Percentiles rank a stretch among this genome's conserved stretches.
phyloP scores from a whole-genome alignment of 495 filamentous ascomycete genomes.

The Bombardia bombarda region DNA sequence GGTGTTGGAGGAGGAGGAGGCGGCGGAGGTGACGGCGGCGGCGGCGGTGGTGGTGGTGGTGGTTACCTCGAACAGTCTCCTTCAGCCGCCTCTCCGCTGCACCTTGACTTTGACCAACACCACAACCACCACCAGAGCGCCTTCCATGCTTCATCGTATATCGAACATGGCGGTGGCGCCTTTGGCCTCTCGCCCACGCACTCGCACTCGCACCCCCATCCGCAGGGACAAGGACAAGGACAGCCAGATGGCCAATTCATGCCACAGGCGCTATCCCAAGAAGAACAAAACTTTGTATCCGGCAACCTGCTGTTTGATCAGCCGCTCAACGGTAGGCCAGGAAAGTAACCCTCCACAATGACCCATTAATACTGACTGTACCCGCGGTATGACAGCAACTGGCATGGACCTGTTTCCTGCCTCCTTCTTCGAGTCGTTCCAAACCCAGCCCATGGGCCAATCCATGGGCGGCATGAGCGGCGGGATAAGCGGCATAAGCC shows the following conservation, averaged over 20 bases:
- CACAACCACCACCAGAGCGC: constrained; percentile 2
- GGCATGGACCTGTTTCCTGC: not conserved
- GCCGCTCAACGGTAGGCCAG: not conserved
- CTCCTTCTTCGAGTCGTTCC: not conserved
- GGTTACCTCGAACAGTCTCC: constrained; percentile 15
- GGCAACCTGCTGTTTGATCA: constrained; percentile 1
- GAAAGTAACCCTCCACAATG: not conserved
- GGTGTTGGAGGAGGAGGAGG: no score
- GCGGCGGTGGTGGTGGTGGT: no score
- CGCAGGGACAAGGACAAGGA: no score
- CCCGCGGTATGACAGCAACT: no score
- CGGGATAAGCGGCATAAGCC: constrained; percentile 3
- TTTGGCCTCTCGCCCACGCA: not conserved
- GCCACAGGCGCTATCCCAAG: no score
- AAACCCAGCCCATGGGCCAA: not conserved
- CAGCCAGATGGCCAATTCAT: constrained; percentile 3
- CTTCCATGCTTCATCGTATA: constrained; percentile 10
- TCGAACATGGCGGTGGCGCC: constrained; percentile 10
- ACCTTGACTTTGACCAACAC: constrained; percentile 10
- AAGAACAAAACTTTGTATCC: no score
- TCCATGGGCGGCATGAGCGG: not conserved
- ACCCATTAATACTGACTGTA: not conserved
- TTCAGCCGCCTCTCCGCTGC: constrained; percentile 18
- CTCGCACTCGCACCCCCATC: no score
- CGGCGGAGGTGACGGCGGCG: no score